Conservation (phyloP, 1,284 basidiomycete genomes). For the Termitomyces sp. region DNA sequence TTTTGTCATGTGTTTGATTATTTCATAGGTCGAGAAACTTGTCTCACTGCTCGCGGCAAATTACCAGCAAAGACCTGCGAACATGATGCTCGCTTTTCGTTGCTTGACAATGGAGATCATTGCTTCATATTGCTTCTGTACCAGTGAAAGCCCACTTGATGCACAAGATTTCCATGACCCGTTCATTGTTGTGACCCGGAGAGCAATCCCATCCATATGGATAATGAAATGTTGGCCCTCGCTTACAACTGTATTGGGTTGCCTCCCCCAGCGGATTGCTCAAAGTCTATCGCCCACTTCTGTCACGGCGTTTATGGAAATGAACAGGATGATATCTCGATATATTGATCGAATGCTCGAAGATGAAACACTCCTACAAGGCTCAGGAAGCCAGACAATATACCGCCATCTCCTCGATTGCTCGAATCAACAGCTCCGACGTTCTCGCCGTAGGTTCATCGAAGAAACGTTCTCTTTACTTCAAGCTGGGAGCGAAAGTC, state of each 20-base stretch:
- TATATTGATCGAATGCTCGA: conserved; percentile 22
- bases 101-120: conserved; percentile 33
- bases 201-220: conserved; percentile 23
- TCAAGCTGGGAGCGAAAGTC: conserved; percentile 28
- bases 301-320: conserved; percentile 8
- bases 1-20: not conserved
- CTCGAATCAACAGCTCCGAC: not conserved
- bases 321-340: conserved; percentile 9
- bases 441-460: conserved; percentile 16
- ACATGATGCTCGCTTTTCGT: conserved; percentile 31
- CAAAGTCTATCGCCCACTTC: conserved; percentile 1
- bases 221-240: conserved; percentile 28
- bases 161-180: conserved; percentile 25
- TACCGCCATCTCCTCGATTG: conserved; percentile 26
- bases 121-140: conserved; percentile 29
- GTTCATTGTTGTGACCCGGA: conserved; percentile 24
- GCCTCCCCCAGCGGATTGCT: conserved; percentile 20
- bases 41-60: conserved; percentile 15
- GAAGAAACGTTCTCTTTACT: conserved; percentile 27
- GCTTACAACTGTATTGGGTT: conserved; percentile 16
- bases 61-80: conserved; percentile 19
- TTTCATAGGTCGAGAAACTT: conserved; percentile 26
- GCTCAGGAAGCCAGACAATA: conserved; percentile 23
- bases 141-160: conserved; percentile 24
- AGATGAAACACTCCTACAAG: conserved; percentile 17